Evolutionary conservation across 176 grass and related monocot species (phyloP).

Genomic region (Poa pratensis): DNA sequence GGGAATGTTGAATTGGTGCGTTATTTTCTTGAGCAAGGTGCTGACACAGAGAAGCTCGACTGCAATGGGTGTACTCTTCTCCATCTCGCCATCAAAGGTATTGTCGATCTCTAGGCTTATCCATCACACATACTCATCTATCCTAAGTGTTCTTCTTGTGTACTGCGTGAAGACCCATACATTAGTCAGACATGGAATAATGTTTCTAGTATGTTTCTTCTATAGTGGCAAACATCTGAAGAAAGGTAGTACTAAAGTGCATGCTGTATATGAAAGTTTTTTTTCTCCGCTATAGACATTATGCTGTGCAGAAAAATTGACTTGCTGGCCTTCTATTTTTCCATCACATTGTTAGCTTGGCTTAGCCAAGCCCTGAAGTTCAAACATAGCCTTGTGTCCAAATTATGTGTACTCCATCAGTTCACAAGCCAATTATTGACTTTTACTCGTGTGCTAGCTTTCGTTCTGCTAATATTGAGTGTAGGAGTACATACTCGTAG

Average conservation of each 20-base stretch:
- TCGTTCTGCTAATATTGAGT: neutral
- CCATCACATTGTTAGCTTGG: neutral
- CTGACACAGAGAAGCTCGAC: constrained; percentile 2
- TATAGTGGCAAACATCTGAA: constrained; percentile 6
- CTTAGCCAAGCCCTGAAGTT: neutral
- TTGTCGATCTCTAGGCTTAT: neutral
- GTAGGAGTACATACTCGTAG: too few species aligned
- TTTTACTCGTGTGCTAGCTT: neutral
- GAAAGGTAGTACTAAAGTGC: neutral
- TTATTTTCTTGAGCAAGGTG: constrained; percentile 47
- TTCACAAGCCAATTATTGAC: neutral
- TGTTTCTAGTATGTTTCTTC: neutral
- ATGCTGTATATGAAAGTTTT: neutral
- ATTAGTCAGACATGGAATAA: neutral
- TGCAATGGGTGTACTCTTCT: constrained; percentile 2
- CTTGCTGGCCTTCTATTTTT: neutral
- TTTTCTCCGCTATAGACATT: neutral
- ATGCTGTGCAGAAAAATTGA: neutral
- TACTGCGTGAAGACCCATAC: neutral
- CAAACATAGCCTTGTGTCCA: neutral
- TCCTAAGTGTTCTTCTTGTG: neutral
- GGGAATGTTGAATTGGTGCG: neutral
- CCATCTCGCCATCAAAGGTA: constrained; percentile 32
- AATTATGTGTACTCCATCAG: neutral
- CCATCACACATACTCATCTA: neutral